phyloP scores from a whole-genome alignment of 495 filamentous ascomycete genomes.

The Sporormia fimetaria region DNA sequence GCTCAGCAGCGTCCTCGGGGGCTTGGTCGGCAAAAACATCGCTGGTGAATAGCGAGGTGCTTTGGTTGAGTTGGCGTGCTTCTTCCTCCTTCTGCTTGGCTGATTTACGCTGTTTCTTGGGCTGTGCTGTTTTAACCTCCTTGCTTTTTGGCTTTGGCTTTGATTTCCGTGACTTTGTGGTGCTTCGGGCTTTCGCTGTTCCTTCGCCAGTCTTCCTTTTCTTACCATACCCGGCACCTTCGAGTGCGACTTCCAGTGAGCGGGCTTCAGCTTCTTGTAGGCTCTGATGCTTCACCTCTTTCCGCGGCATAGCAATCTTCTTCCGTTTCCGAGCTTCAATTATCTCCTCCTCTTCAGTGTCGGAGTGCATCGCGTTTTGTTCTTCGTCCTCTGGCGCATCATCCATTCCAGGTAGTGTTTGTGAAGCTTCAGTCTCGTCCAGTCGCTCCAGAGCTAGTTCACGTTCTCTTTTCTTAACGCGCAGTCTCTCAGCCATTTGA shows the following conservation, averaged over 20 bases:
- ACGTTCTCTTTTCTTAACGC: constrained; percentile 14
- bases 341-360: constrained; percentile 1
- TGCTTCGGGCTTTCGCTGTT: too few species aligned
- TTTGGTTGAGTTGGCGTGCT: neutral
- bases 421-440: constrained; percentile 1
- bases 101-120: constrained; percentile 2
- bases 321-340: constrained; percentile 3
- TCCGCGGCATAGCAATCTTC: constrained; percentile 9
- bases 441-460: neutral
- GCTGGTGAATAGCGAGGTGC: constrained; percentile 11
- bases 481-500: constrained; percentile 9
- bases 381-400: constrained; percentile 2
- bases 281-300: constrained; percentile 1
- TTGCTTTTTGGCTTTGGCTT: too few species aligned
- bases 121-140: too few species aligned
- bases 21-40: constrained; percentile 28
- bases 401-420: too few species aligned
- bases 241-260: constrained; percentile 14
- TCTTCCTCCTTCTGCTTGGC: constrained; percentile 1
- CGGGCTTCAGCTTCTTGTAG: constrained; percentile 9
- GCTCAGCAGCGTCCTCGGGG: constrained; percentile 16
- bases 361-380: neutral
- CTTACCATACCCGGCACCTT: too few species aligned
- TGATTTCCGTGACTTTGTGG: too few species aligned
- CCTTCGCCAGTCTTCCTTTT: too few species aligned